Base-by-base conservation (phyloP, 257 asterid species). In the Capsicum baccatum region DNA sequence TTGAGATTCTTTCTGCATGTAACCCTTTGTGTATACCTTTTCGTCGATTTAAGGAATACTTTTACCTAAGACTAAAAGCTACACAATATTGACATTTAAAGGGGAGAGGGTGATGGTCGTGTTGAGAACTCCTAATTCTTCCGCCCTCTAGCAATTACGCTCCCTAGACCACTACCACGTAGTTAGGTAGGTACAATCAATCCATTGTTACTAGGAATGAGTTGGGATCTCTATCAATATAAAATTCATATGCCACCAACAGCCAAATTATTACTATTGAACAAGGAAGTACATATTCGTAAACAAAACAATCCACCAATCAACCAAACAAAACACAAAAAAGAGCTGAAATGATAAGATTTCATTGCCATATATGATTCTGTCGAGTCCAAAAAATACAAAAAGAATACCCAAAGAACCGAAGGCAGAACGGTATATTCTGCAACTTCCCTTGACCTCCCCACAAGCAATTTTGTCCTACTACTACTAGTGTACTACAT, bases 341-440 rank as follows among this genome's bases (percentile, higher is more conserved):
- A 17, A 2, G 26, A 70, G 55, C 82, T 79, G n/a, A 42, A 59
- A 37, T 62, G 42, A 39, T n/a, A 0, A 80, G 39, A 80, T 11
- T 59, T 57, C 16, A 60, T 60, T 42, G 58, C 8, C 71, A 60
- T 60, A 54, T 12, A 33, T 11, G 13, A 50, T 54, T 78, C 66
- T 42, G 35, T 9, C n/a, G 33, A 64, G 57, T 86, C 26, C 63
- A 80, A 79, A 17, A 76, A 76, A 66, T 73, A 44, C 81, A 80
- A 42, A 57, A 52, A 42, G 64, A 60, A 55, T 17, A 60, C 67
- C 35, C 7, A 71, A 47, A 68, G 35, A 39, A 57, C 54, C 78
- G 58, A 81, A 84, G 50, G 86, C 90, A 88, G 91, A 88, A 90
- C 86, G 79, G 80, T 78, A 60, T 79, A 85, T 88, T 90, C 91